Conservation (phyloP, 108 stramenopile genomes). For the Conticribra guillardii region DNA sequence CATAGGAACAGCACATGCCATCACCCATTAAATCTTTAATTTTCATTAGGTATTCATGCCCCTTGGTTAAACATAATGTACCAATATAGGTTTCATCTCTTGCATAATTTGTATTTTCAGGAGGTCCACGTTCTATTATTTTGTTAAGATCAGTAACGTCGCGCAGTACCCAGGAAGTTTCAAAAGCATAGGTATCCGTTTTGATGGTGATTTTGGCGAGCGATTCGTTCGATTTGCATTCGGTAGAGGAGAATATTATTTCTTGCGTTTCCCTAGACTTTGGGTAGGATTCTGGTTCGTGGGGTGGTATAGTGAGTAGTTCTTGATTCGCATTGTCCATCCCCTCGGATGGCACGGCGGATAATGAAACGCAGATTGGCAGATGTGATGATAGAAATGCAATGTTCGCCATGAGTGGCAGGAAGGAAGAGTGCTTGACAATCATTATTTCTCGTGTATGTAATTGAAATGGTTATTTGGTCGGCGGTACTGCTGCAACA, state of each 20-base stretch:
- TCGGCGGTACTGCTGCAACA: no score
- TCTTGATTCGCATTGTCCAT: no score
- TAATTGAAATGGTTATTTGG: no score
- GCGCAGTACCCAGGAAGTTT: not conserved
- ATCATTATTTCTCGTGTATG: no score
- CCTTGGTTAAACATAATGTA: not conserved
- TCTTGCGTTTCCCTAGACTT: no score
- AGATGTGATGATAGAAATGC: no score
- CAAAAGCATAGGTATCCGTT: not conserved
- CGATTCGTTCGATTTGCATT: not conserved
- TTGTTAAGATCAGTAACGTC: not conserved
- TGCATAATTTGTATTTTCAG: not conserved
- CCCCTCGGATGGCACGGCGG: no score
- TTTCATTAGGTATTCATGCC: not conserved
- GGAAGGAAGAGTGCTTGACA: no score
- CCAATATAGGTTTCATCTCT: not conserved
- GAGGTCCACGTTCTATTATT: not conserved
- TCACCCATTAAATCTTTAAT: conserved; percentile 5
- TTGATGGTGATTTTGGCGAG: not conserved
- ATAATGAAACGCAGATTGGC: no score
- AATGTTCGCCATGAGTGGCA: no score
- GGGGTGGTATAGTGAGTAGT: no score
- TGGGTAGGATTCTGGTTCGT: no score
- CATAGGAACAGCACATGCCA: conserved; percentile 10
- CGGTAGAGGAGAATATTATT: not conserved